These are phyloP conservation scores for Phyllosticta ampelicida DNA, from an alignment of 2,329 filamentous ascomycete species.

Conservation along the genomic window DNA sequence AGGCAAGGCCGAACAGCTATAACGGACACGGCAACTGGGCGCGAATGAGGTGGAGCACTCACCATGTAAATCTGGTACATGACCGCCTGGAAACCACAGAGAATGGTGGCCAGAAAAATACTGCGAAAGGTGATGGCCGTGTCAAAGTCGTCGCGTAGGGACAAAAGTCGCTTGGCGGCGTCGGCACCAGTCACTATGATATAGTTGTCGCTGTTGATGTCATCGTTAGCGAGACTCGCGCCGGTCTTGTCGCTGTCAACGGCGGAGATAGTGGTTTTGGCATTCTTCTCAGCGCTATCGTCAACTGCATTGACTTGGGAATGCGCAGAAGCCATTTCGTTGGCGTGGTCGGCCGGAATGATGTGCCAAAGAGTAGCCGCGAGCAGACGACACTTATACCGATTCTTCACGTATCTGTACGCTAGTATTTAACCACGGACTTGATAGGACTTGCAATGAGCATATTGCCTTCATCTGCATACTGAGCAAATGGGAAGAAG, in stretches of 20 bases:
- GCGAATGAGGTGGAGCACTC: constrained; percentile 13
- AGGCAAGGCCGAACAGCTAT: too few relatives aligned
- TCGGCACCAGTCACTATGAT: constrained; percentile 45
- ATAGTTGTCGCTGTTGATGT: constrained; percentile 21
- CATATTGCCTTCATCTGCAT: too few relatives aligned
- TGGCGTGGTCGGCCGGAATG: too few relatives aligned
- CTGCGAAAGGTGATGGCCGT: constrained; percentile 43
- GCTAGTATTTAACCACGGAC: too few relatives aligned
- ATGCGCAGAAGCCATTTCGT: too few relatives aligned
- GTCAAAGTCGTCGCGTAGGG: constrained; percentile 45
- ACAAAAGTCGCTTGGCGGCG: constrained; percentile 39
- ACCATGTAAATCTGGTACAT: constrained; percentile 47
- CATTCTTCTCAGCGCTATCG: not conserved
- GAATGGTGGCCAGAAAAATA: constrained; percentile 38
- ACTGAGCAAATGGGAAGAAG: too few relatives aligned
- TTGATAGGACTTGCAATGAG: too few relatives aligned
- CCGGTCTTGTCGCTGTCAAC: not conserved
- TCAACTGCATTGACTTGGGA: not conserved
- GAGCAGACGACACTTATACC: too few relatives aligned
- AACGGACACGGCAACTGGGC: too few relatives aligned
- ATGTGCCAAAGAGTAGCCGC: too few relatives aligned
- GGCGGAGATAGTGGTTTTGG: not conserved
- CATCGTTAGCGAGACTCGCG: not conserved
- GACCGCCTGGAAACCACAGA: constrained; percentile 44
- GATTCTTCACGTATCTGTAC: too few relatives aligned